Conservation (phyloP, 148 eudicot species). For the Camellia lanceoleosa region DNA sequence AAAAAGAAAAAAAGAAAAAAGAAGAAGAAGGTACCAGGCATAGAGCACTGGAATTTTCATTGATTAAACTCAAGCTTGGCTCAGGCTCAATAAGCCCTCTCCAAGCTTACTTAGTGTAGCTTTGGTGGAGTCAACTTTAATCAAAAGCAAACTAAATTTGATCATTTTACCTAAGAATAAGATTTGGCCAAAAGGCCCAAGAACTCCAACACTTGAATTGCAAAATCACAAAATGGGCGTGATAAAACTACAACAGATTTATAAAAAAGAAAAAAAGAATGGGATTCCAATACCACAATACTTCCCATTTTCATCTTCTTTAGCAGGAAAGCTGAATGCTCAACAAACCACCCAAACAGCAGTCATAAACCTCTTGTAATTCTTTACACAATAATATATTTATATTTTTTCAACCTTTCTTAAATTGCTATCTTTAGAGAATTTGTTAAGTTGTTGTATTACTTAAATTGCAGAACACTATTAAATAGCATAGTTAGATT, state of each 20-base stretch:
- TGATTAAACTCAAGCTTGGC: background rate
- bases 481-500: background rate
- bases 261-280: background rate
- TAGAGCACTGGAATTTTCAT: background rate
- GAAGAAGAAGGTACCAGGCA: too few relatives aligned
- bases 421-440: background rate
- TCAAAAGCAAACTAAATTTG: background rate
- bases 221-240: background rate
- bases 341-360: background rate
- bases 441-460: background rate
- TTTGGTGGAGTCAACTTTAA: background rate
- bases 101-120: background rate
- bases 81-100: background rate
- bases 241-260: background rate
- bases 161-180: background rate
- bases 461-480: background rate
- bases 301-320: background rate
- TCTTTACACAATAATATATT: too few relatives aligned
- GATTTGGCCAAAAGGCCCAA: background rate
- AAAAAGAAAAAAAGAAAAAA: too few relatives aligned
- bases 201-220: background rate
- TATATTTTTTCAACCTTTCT: background rate
- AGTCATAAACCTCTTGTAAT: background rate
- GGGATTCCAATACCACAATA: background rate
- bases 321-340: too few relatives aligned